phyloP scores from a whole-genome alignment of 495 filamentous ascomycete species.

The Jackrogersella minutella region DNA sequence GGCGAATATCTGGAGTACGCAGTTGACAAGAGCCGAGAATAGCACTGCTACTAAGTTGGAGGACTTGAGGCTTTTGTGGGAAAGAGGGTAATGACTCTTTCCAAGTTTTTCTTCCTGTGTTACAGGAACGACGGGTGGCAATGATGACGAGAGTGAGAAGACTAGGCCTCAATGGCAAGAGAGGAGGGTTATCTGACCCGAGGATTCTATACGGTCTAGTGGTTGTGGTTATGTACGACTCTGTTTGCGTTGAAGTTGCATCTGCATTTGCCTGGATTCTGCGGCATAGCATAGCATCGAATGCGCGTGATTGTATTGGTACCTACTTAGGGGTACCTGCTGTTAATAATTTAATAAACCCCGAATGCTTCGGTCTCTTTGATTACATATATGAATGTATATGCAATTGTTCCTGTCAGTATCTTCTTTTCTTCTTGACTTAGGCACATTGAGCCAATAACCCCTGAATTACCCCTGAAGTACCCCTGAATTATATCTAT shows the following conservation, averaged over 20 bases:
- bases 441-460: no score
- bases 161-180: not conserved
- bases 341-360: not conserved
- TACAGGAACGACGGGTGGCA: not conserved
- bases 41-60: not conserved
- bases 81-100: not conserved
- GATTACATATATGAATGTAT: no score
- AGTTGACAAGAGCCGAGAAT: not conserved
- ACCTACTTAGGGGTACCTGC: not conserved
- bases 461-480: no score
- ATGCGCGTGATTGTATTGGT: no score
- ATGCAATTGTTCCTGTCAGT: no score
- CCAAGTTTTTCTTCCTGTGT: not conserved
- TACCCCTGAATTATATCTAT: no score
- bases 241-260: not conserved
- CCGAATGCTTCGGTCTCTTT: no score
- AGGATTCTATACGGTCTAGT: not conserved
- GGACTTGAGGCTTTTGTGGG: not conserved
- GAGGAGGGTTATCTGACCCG: not conserved
- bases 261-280: not conserved
- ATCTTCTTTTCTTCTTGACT: no score
- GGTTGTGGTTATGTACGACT: not conserved
- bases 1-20: not conserved
- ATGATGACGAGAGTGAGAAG: not conserved
- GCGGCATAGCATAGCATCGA: not conserved